These are phyloP conservation scores for Monascus ruber DNA, from an alignment of 2,329 filamentous ascomycete genomes.

Conservation along the genomic window DNA sequence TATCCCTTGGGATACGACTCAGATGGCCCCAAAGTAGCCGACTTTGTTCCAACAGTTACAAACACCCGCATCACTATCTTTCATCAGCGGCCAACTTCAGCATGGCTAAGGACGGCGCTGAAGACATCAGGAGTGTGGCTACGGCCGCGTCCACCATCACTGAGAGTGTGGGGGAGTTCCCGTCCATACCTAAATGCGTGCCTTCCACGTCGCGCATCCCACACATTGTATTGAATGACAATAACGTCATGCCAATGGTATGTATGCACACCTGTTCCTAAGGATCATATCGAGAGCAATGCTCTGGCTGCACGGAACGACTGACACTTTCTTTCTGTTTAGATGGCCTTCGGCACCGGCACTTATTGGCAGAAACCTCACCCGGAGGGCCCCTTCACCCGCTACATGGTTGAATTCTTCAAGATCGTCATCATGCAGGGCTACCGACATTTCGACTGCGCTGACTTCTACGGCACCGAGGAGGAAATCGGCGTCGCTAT, in stretches of 20 bases:
- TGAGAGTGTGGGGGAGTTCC: no score
- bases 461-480: neutral
- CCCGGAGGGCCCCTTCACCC: neutral
- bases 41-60: no score
- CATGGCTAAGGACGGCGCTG: no score
- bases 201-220: neutral
- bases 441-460: neutral
- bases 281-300: no score
- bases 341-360: neutral
- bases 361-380: neutral
- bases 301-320: no score
- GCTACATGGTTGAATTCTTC: neutral
- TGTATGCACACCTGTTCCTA: neutral
- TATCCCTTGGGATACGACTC: no score
- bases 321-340: no score
- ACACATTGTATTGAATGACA: neutral
- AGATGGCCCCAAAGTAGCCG: no score
- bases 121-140: no score
- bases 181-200: neutral
- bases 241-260: neutral
- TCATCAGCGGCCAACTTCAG: no score
- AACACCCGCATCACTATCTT: no score
- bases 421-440: neutral
- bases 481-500: neutral
- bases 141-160: no score